Conservation (phyloP, 164 flowering plant genomes). For the Vitis vinifera region DNA sequence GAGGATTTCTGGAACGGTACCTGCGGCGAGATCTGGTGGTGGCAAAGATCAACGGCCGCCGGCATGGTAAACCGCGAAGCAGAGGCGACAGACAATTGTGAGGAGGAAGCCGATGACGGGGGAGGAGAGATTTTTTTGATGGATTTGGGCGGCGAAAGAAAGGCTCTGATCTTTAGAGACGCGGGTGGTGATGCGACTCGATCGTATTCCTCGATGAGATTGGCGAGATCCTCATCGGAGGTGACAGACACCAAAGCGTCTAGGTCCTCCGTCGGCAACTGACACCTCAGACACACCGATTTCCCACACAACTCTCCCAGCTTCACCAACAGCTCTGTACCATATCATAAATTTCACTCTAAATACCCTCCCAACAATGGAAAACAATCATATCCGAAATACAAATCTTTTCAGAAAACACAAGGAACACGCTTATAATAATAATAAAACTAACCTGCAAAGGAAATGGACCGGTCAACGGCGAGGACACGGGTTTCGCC, state of each 20-base stretch:
- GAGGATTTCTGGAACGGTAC: constrained; percentile 32
- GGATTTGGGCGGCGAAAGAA: constrained; percentile 58
- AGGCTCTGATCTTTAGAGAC: constrained; percentile 75
- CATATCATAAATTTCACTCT: constrained; percentile 11
- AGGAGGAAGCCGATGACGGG: constrained; percentile 30
- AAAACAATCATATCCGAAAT: not conserved
- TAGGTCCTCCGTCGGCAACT: constrained; percentile 82
- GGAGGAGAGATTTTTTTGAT: constrained; percentile 38
- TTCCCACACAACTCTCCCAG: constrained; percentile 73
- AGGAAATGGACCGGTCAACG: constrained; percentile 69
- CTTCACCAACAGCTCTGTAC: constrained; percentile 73
- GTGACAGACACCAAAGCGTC: constrained; percentile 85
- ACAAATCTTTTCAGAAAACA: not conserved
- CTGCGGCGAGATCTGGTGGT: constrained; percentile 29
- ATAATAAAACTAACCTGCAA: constrained; percentile 51
- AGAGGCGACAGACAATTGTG: constrained; percentile 2
- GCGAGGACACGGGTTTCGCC: constrained; percentile 87
- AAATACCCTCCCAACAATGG: not conserved
- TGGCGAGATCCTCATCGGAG: constrained; percentile 82
- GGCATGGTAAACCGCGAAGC: constrained; percentile 11
- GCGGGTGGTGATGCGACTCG: constrained; percentile 36
- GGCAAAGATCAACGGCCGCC: constrained; percentile 7
- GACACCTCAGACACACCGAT: constrained; percentile 69
- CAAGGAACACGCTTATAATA: not conserved
- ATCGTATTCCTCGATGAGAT: constrained; percentile 86